Evolutionary conservation across 768 basidiomycete genomes (phyloP).

Genomic region (Russula lepida): DNA sequence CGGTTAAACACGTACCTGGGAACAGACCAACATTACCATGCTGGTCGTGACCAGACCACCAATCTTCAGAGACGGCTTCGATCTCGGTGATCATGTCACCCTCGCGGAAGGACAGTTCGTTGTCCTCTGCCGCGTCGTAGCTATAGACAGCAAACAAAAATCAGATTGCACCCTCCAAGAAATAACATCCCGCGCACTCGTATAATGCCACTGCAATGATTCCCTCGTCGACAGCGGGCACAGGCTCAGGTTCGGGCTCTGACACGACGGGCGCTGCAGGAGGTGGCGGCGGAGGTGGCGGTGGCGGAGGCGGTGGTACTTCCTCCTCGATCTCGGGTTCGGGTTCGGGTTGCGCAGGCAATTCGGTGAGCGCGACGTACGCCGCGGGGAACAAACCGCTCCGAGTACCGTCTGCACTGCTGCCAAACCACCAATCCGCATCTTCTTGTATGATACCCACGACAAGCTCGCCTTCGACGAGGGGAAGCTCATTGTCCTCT

Average conservation of each 20-base stretch:
- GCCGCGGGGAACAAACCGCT: slow-evolving; percentile 85
- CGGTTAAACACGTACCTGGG: slow-evolving; percentile 46
- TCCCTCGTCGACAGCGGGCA: slow-evolving; percentile 45
- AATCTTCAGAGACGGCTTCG: slow-evolving; percentile 77
- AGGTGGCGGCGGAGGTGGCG: slow-evolving; percentile 37
- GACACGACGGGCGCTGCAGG: slow-evolving; percentile 33
- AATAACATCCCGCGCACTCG: slow-evolving; percentile 42
- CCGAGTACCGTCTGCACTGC: slow-evolving; percentile 55
- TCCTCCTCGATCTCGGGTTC: slow-evolving; percentile 40
- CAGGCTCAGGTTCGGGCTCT: slow-evolving; percentile 41
- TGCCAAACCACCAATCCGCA: slow-evolving; percentile 90
- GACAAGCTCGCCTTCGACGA: slow-evolving; percentile 75
- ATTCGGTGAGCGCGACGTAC: slow-evolving; percentile 73
- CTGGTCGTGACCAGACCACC: slow-evolving; percentile 69
- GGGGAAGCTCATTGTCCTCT: slow-evolving; percentile 79
- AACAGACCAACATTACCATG: slow-evolving; percentile 59
- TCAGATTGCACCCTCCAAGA: slow-evolving; percentile 5
- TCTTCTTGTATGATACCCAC: slow-evolving; percentile 77
- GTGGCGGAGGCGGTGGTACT: slow-evolving; percentile 52
- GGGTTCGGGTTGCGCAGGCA: slow-evolving; percentile 29
- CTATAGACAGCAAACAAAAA: slow-evolving; percentile 31
- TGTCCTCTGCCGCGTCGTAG: slow-evolving; percentile 87
- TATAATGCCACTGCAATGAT: slow-evolving; percentile 58
- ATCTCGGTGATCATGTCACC: slow-evolving; percentile 74
- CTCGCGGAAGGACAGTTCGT: slow-evolving; percentile 80